Evolutionary conservation across 345 rosid species (phyloP), one percentile per base, ranked within the genome.

Genomic region (Eucalyptus urophylla): DNA sequence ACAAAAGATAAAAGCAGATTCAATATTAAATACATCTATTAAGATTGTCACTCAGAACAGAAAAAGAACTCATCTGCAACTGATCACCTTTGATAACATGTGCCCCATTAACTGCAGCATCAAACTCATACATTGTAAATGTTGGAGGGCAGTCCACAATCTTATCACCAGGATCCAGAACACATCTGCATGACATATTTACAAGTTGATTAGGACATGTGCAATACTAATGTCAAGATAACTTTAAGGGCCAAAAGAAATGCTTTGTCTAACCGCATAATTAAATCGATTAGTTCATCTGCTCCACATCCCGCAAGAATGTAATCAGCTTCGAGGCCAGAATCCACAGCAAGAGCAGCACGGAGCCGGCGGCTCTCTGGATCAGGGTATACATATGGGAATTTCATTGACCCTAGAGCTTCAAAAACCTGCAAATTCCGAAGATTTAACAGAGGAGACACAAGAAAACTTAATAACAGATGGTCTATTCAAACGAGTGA

Each of bases 281-380:
- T 98, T 92, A 98, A 94, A 93, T 98, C 99, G 53, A 97, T 98
- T 3, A 98, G 96, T 88, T 98, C 99, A 86, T 98, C 99, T 21
- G 98, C 98, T 76, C 99, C 99, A 90, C 99, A 98, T 53, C 99
- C 99, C 1, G 92, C 99, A 86, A 98, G 98, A 92, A 97, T 97
- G 92, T 95, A 89, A 87, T 97, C 95, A 50, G 97, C 91, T 91
- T 96, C 99, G 87, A 98, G 95, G 91, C 97, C 97, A 10, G 98
- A 97, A 92, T 98, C 99, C 89, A 80, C 83, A 76, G 99, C 97
- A 51, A 98, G 98, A 6, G 98, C 99, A 86, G 94, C 95, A 80
- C 97, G 99, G 83, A 98, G 92, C 86, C 76, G 92, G 8, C 98
- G 97, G 88, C 96, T 96, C 93, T 97, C 95, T 12, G 99, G 99